phyloP scores from a whole-genome alignment of 1,284 basidiomycete genomes.

The Leccinum solheimii region DNA sequence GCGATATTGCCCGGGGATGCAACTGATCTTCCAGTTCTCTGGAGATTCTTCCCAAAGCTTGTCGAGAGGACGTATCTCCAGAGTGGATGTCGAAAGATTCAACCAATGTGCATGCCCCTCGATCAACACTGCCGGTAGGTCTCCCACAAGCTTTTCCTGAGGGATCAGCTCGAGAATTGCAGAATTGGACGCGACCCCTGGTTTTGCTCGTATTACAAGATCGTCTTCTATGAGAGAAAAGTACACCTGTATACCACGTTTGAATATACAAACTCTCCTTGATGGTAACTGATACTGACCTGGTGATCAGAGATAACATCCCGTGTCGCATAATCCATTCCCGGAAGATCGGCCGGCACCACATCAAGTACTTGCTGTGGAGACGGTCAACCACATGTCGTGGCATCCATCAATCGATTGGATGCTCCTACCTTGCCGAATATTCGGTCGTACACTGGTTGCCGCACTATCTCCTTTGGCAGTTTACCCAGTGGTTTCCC shows the following conservation, averaged over 20 bases:
- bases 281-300: conserved; percentile 9
- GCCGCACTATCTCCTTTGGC: conserved; percentile 33
- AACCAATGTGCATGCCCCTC: conserved; percentile 43
- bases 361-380: conserved; percentile 39
- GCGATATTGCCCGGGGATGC: background rate
- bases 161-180: conserved; percentile 40
- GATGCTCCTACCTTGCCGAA: conserved; percentile 30
- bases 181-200: background rate
- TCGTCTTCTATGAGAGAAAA: conserved; percentile 30
- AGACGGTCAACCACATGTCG: background rate
- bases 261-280: background rate
- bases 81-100: conserved; percentile 25
- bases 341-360: conserved; percentile 34
- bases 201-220: conserved; percentile 36
- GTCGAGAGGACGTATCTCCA: conserved; percentile 41
- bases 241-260: conserved; percentile 3
- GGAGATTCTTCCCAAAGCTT: conserved; percentile 24
- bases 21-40: conserved; percentile 23
- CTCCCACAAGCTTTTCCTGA: conserved; percentile 30
- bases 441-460: conserved; percentile 37
- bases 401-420: background rate
- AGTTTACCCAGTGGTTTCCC: conserved; percentile 43
- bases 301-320: conserved; percentile 24
- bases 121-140: conserved; percentile 41
- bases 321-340: conserved; percentile 39